phyloP scores from a whole-genome alignment of 805 yeast species.

The Sugiyamaella floridensis region DNA sequence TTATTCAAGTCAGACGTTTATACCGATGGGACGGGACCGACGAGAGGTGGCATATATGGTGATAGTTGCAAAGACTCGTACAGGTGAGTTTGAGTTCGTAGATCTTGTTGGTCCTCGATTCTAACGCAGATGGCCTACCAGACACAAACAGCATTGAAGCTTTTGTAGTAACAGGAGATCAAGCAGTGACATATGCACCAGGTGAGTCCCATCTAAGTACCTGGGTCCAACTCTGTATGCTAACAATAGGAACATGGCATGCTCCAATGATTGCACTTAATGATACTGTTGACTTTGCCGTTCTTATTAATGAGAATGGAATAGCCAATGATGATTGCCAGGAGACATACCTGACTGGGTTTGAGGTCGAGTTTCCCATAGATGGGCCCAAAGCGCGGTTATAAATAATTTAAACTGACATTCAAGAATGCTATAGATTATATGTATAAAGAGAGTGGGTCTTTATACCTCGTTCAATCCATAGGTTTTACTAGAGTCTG shows the following conservation, averaged over 20 bases:
- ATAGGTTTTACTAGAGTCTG: too few relatives aligned
- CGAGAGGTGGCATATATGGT: conserved; percentile 58
- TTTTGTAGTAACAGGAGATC: conserved; percentile 72
- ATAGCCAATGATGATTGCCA: conserved; percentile 73
- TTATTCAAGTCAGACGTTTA: conserved; percentile 75
- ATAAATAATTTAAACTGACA: not conserved
- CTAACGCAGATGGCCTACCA: conserved; percentile 40
- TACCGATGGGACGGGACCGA: conserved; percentile 73
- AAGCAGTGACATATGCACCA: conserved; percentile 80
- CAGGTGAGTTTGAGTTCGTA: conserved; percentile 20
- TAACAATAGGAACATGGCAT: conserved; percentile 66
- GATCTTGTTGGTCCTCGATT: conserved; percentile 12
- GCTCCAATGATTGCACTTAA: conserved; percentile 91
- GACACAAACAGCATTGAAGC: conserved; percentile 57
- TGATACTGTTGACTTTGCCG: conserved; percentile 70
- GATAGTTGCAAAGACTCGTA: conserved; percentile 61
- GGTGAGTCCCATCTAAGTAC: conserved; percentile 21
- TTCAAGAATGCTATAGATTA: not conserved
- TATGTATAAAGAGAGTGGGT: too few relatives aligned
- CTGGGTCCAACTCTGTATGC: not conserved
- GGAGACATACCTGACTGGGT: conserved; percentile 51
- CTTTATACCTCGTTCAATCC: too few relatives aligned
- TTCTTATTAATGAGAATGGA: conserved; percentile 80
- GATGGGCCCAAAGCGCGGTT: not conserved
- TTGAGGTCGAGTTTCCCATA: not conserved